A percentile compares a stretch with the other conserved stretches of the same genome.
Conservation (phyloP, 2,329 filamentous ascomycete species). For the Parasarocladium wereldwijsianum region DNA sequence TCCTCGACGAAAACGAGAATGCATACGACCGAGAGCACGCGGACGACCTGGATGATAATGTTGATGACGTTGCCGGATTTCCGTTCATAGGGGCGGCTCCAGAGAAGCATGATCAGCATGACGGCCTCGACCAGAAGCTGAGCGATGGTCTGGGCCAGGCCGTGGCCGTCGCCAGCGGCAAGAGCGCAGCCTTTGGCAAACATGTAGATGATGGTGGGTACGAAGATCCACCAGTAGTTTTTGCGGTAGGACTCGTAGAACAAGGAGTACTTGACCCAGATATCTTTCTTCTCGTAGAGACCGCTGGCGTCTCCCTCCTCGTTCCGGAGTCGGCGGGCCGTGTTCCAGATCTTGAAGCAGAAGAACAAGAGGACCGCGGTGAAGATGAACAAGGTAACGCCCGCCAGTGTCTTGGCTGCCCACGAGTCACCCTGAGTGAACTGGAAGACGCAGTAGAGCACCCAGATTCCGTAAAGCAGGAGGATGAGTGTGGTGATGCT, state of each 20-base stretch:
- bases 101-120: slow-evolving; percentile 67
- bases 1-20: slow-evolving; percentile 91
- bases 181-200: slow-evolving; percentile 79
- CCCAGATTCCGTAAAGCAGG: slow-evolving; percentile 88
- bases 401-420: slow-evolving; percentile 77
- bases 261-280: slow-evolving; percentile 89
- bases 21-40: slow-evolving; percentile 76
- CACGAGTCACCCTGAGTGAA: slow-evolving; percentile 90
- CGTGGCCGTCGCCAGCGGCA: slow-evolving; percentile 73
- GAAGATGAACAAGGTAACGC: slow-evolving; percentile 65
- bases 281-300: slow-evolving; percentile 77
- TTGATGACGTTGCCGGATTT: slow-evolving; percentile 88
- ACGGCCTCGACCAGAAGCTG: slow-evolving; percentile 70
- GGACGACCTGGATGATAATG: slow-evolving; percentile 77
- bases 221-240: slow-evolving; percentile 93
- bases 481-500: slow-evolving; percentile 83
- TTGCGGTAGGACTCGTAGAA: slow-evolving; percentile 96
- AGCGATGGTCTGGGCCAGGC: slow-evolving; percentile 63
- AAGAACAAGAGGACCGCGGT: slow-evolving; percentile 74
- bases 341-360: slow-evolving; percentile 65
- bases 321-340: slow-evolving; percentile 60
- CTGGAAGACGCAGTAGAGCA: slow-evolving; percentile 89
- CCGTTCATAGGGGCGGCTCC: slow-evolving; percentile 74
- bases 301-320: slow-evolving; percentile 55
- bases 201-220: slow-evolving; percentile 80